Evolutionary conservation across 257 asterid genomes (phyloP).

Genomic region (Lycium barbarum): DNA sequence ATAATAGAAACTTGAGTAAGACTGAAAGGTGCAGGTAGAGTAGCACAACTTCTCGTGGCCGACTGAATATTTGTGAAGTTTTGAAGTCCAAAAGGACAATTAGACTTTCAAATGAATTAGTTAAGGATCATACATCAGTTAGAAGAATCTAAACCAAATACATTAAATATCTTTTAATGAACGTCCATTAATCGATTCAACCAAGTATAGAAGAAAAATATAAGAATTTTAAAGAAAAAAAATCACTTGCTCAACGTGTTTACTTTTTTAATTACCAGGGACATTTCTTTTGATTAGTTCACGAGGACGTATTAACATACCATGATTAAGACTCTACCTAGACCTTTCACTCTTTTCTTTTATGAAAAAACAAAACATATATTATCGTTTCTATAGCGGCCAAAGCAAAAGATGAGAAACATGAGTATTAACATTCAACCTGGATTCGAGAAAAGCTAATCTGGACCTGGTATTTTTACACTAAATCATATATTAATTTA

Average conservation of each 20-base stretch:
- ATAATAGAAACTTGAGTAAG: not conserved
- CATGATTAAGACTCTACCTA: not conserved
- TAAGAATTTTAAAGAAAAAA: not conserved
- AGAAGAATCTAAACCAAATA: slow-evolving; percentile 7
- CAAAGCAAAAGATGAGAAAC: too few species aligned
- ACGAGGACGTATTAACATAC: not conserved
- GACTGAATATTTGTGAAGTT: not conserved
- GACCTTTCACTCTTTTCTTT: not conserved
- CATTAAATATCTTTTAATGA: not conserved
- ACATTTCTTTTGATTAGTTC: not conserved
- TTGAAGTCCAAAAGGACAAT: not conserved
- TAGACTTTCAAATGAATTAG: not conserved
- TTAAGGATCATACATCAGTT: not conserved
- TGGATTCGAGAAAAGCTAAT: too few species aligned
- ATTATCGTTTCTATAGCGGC: too few species aligned
- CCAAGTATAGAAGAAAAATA: not conserved
- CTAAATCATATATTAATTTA: too few species aligned
- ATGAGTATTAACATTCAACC: too few species aligned
- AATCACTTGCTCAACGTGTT: not conserved
- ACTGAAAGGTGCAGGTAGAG: too few species aligned
- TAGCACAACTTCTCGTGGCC: not conserved
- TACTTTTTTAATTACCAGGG: not conserved
- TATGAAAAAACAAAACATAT: too few species aligned
- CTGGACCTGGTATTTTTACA: too few species aligned
- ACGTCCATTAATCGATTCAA: not conserved